These are phyloP conservation scores for Dactylellina parvicollis DNA, from an alignment of 2,329 filamentous ascomycete genomes.

Conservation along the genomic window DNA sequence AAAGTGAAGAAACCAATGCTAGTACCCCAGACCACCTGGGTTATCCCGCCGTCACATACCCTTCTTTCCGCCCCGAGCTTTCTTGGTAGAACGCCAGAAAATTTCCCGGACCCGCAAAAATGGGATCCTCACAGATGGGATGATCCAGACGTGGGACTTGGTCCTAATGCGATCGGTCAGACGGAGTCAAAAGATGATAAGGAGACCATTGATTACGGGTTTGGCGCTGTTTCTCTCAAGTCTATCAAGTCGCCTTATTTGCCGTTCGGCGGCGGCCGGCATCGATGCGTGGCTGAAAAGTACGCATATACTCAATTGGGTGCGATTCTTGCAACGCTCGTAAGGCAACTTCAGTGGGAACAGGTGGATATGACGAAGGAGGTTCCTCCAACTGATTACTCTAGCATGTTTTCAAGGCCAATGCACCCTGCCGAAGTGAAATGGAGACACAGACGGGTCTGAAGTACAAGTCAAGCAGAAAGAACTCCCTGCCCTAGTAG, in stretches of 20 bases:
- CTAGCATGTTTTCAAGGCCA: slow-evolving; percentile 77
- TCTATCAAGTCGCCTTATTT: slow-evolving; percentile 83
- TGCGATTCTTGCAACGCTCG: slow-evolving; percentile 80
- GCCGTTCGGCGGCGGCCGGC: slow-evolving; percentile 90
- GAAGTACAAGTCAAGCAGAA: no score
- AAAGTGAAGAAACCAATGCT: slow-evolving; percentile 89
- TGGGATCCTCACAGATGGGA: slow-evolving; percentile 97
- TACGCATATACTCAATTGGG: slow-evolving; percentile 94
- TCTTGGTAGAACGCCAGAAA: slow-evolving; percentile 74
- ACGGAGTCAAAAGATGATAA: slow-evolving; percentile 67
- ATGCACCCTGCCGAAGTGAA: slow-evolving; percentile 75
- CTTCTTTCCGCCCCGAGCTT: slow-evolving; percentile 88
- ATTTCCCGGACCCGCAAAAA: slow-evolving; percentile 81
- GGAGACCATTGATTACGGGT: slow-evolving; percentile 90
- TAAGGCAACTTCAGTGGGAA: slow-evolving; percentile 80
- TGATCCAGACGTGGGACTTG: slow-evolving; percentile 67
- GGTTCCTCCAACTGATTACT: slow-evolving; percentile 75
- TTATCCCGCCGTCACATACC: slow-evolving; percentile 80
- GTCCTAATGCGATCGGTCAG: slow-evolving; percentile 63
- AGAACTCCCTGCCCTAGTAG: no score
- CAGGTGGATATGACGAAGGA: slow-evolving; percentile 76
- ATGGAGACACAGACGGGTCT: slow-evolving; percentile 64
- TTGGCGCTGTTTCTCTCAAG: slow-evolving; percentile 91
- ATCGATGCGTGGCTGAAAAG: slow-evolving; percentile 95
- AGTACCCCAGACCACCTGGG: slow-evolving; percentile 81